Evolutionary conservation across 2,329 filamentous ascomycete genomes (phyloP), one percentile per base, ranked within the genome.

Genomic region (Colletotrichum cereale): DNA sequence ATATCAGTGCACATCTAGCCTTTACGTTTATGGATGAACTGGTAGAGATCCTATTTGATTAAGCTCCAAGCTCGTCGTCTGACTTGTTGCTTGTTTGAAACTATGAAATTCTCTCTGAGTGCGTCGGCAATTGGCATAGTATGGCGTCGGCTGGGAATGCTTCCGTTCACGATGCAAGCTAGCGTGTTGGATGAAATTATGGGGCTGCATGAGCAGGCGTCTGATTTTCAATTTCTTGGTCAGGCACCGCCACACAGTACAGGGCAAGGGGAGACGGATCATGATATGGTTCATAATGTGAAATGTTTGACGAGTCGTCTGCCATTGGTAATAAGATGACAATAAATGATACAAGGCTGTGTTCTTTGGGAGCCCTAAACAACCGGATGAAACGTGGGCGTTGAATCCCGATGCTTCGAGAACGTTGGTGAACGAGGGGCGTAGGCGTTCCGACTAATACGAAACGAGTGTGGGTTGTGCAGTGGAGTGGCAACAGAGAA

Each of bases 11-110:
- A 58, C 92, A 94, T 80, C 80, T 94, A 58, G 86, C 88, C 24
- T 93, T 92, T 79, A 92, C 90, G 2, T 86, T 94, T 68, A 79
- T 94, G 72, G 92, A 94, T 79, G 92, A 94, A 81, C 80, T 93
- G 63, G 82, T 93, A 42, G 84, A 89, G 64, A 86, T 92, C 38
- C 79, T 93, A 66, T 93, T 93, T 81, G 86, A 82, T 18, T 84
- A n/a, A 62, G 55, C 38, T 40, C 18, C 12, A 44, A 42, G 21
- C n/a, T 29, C 44, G 38, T 64, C 24, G 48, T n/a, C 36, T 24
- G 55, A 21, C 38, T 24, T 26, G 36, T 24, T 44, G 36, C 12
- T 26, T 63, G 24, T 29, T 65, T 26, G 44, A 26, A 55, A 26
- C 34, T 14, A 31, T 21, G n/a, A 14, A 38, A 47, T 29, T 24